A percentile compares a stretch with the other conserved stretches of the same genome.
phyloP scores from a whole-genome alignment of 257 asterid species.

The Galeopsis tetrahit region DNA sequence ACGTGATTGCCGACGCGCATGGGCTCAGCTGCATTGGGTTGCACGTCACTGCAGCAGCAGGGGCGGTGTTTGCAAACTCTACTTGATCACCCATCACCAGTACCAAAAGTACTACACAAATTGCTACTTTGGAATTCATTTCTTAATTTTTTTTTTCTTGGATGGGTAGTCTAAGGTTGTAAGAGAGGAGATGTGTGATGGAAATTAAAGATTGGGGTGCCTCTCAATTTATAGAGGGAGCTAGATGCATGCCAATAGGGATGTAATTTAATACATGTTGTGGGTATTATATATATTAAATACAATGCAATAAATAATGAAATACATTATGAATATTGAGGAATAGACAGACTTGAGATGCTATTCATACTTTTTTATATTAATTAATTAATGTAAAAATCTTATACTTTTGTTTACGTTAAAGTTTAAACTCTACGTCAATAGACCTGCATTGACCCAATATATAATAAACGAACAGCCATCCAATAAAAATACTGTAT shows the following conservation, averaged over 20 bases:
- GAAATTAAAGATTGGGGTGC: constrained; percentile 33
- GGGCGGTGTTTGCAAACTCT: constrained; percentile 34
- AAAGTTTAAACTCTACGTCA: too few species aligned
- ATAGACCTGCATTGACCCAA: too few species aligned
- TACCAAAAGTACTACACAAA: constrained; percentile 40
- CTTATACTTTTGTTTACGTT: too few species aligned
- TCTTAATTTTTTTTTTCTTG: not conserved
- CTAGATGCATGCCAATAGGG: not conserved
- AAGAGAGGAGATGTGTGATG: constrained; percentile 29
- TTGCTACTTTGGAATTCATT: constrained; percentile 43
- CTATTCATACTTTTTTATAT: too few species aligned
- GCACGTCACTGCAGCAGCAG: constrained; percentile 66
- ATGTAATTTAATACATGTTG: too few species aligned
- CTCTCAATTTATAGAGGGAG: constrained; percentile 46
- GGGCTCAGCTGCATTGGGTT: constrained; percentile 81
- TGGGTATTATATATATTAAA: too few species aligned
- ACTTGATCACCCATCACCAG: constrained; percentile 35
- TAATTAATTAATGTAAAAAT: too few species aligned
- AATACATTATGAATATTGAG: too few species aligned
- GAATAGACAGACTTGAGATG: too few species aligned
- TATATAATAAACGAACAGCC: too few species aligned
- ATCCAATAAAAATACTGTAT: too few species aligned
- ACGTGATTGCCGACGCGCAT: constrained; percentile 73
- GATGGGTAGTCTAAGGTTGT: not conserved
- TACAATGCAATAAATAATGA: too few species aligned